A percentile compares a stretch with the other conserved stretches of the same genome.
These are phyloP conservation scores for Didymella segeticola DNA, from an alignment of 2,329 filamentous ascomycete species.

Conservation along the genomic window DNA sequence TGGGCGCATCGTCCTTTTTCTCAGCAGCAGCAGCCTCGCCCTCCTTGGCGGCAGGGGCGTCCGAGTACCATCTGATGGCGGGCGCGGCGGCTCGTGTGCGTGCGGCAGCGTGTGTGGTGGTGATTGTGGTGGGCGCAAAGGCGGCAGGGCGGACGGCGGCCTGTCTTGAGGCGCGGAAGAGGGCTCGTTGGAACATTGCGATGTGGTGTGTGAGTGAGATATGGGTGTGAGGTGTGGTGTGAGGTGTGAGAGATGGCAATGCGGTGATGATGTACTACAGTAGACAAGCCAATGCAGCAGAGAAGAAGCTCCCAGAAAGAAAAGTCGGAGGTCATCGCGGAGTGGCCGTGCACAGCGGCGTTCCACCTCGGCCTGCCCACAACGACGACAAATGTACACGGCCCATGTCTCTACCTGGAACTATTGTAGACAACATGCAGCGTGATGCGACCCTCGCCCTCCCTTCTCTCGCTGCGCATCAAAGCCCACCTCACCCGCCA, in stretches of 20 bases:
- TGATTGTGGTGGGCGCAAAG: conserved; percentile 47
- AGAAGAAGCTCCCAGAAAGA: conserved; percentile 28
- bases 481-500: conserved; percentile 16
- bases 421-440: conserved; percentile 17
- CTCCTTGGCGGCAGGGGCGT: conserved; percentile 54
- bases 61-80: conserved; percentile 54
- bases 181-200: conserved; percentile 59
- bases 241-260: conserved; percentile 1
- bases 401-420: neutral
- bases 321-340: conserved; percentile 23
- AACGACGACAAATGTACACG: conserved; percentile 10
- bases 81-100: conserved; percentile 39
- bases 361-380: conserved; percentile 32
- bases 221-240: conserved; percentile 21
- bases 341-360: neutral
- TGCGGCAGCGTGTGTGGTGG: conserved; percentile 41
- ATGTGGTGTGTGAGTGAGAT: conserved; percentile 17
- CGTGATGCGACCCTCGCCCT: conserved; percentile 32
- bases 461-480: conserved; percentile 24
- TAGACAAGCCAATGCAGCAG: too few relatives aligned
- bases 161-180: conserved; percentile 56
- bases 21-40: conserved; percentile 46
- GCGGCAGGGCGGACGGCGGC: conserved; percentile 51
- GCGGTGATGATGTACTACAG: conserved; percentile 25
- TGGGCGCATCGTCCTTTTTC: conserved; percentile 56